phyloP scores from a whole-genome alignment of 805 yeast genomes.

The Yamadazyma olivae region DNA sequence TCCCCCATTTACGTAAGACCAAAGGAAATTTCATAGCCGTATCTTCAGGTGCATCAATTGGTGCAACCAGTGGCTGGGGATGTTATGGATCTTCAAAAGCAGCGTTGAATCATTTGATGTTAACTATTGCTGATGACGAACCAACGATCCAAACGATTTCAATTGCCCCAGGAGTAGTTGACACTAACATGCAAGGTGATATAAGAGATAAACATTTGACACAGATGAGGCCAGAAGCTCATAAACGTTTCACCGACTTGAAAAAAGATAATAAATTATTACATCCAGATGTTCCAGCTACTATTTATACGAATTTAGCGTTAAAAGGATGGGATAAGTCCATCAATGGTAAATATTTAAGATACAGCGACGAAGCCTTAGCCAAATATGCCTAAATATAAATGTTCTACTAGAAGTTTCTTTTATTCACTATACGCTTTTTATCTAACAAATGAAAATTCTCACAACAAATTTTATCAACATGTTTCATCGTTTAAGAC shows the following conservation, averaged over 20 bases:
- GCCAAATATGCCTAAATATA: conserved; percentile 3
- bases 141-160: conserved; percentile 55
- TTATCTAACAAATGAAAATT: no score
- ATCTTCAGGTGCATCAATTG: conserved; percentile 82
- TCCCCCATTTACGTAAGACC: conserved; percentile 55
- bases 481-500: no score
- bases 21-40: conserved; percentile 74
- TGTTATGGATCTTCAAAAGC: conserved; percentile 93
- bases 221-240: conserved; percentile 59
- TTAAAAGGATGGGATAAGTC: conserved; percentile 52
- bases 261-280: conserved; percentile 56
- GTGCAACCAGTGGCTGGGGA: conserved; percentile 70
- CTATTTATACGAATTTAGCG: conserved; percentile 64
- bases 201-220: conserved; percentile 64
- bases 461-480: no score
- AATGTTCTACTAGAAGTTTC: neutral
- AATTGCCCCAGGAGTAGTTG: conserved; percentile 93
- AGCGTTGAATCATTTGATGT: conserved; percentile 75
- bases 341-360: conserved; percentile 64
- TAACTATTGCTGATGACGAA: conserved; percentile 68
- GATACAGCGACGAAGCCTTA: conserved; percentile 50
- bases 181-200: conserved; percentile 81
- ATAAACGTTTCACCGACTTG: conserved; percentile 62
- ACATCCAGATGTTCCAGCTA: conserved; percentile 70
- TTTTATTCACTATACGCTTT: no score